Conservation (phyloP, 176 grass and related monocot species). For the Zoysia pacifica region DNA sequence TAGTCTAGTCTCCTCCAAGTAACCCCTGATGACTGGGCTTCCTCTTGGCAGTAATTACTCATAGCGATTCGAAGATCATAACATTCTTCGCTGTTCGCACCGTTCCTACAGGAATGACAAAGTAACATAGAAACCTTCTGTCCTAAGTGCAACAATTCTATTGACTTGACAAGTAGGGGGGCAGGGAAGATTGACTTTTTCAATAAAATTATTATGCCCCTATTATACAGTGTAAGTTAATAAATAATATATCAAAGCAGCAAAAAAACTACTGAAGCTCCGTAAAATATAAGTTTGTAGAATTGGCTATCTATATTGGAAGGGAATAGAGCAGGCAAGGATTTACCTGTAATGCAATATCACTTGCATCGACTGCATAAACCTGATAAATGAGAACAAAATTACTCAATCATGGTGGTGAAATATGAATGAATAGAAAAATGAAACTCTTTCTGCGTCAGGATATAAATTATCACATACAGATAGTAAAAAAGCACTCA, state of each 20-base stretch:
- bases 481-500: constrained; percentile 27
- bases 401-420: constrained; percentile 27
- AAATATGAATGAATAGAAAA: constrained; percentile 32
- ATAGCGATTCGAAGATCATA: neutral
- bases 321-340: neutral
- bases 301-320: constrained; percentile 26
- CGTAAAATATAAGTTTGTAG: constrained; percentile 25
- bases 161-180: constrained; percentile 1
- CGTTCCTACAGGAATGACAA: neutral
- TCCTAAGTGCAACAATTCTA: neutral
- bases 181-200: constrained; percentile 24
- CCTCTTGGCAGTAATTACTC: neutral
- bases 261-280: constrained; percentile 2
- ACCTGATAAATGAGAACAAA: constrained; percentile 77
- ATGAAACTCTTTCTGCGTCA: constrained; percentile 5
- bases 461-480: neutral
- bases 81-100: neutral
- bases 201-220: constrained; percentile 18
- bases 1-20: too few relatives aligned
- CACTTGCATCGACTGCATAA: constrained; percentile 96
- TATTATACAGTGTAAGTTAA: constrained; percentile 13
- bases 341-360: constrained; percentile 84
- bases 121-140: neutral
- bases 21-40: too few relatives aligned
- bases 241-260: constrained; percentile 10